These are phyloP conservation scores for Clitopilus passeckerianus DNA, from an alignment of 768 basidiomycete species.

Conservation along the genomic window DNA sequence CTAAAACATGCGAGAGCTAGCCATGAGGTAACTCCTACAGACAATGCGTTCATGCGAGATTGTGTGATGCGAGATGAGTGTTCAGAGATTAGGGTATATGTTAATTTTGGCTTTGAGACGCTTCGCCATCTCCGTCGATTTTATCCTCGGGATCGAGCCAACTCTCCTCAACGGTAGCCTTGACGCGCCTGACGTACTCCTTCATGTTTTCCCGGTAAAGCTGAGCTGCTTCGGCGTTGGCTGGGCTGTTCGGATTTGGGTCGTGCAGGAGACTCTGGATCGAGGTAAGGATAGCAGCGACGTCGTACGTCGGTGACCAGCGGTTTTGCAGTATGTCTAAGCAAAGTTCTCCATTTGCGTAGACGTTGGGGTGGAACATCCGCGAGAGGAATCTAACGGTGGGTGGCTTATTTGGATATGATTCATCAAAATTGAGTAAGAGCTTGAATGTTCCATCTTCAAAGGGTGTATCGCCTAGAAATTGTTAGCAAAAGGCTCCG, in stretches of 20 bases:
- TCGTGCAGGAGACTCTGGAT: conserved; percentile 96
- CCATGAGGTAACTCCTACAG: neutral
- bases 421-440: conserved; percentile 91
- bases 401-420: conserved; percentile 98
- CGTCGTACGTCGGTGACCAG: conserved; percentile 99
- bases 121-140: conserved; percentile 27
- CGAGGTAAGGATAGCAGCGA: conserved; percentile 94
- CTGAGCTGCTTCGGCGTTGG: conserved; percentile 97
- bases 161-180: conserved; percentile 90
- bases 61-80: neutral
- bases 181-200: conserved; percentile 92
- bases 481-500: neutral
- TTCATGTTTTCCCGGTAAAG: conserved; percentile 98
- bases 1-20: neutral
- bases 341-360: conserved; percentile 96
- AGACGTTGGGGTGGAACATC: conserved; percentile 99
- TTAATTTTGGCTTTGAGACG: neutral
- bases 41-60: neutral
- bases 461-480: conserved; percentile 92
- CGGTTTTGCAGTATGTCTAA: conserved; percentile 98
- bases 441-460: conserved; percentile 99
- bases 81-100: conserved; percentile 1
- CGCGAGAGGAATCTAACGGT: conserved; percentile 94
- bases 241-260: conserved; percentile 97
- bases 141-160: conserved; percentile 87